Base-by-base conservation (phyloP, 768 basidiomycete genomes). In the Cystobasidium tubakii region DNA sequence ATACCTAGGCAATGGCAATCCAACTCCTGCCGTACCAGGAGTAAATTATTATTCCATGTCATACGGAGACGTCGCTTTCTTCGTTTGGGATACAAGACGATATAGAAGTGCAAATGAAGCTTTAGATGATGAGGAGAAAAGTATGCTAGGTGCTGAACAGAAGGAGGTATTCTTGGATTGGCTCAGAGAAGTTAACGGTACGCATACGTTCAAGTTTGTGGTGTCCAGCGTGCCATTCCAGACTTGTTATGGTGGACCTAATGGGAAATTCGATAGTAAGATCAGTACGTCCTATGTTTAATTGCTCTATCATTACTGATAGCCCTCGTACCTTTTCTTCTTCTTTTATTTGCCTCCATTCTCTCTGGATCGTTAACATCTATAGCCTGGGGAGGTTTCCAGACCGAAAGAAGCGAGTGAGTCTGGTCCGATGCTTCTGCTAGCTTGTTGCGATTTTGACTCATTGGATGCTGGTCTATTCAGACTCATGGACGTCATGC, bases 171-270 rank as follows among this genome's bases (percentile, higher is more conserved):
- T 90, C 46, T 82, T 86, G 74, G 81, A 84, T 67, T 90, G 90
- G 90, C 83, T 89, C 1, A 82, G 83, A 17, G 72, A 87, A 83
- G 88, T 88, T 25, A 90, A 90, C 81, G 79, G 81, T 66, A 90
- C 90, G 0, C 83, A 86, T 9, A 86, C 88, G 0, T 90, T 88
- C 84, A 90, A 90, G 81, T 90, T 91, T 78, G 83, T 91, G 76
- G 84, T 89, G 43, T 85, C 86, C 15, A 88, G 87, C 17, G 88
- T 90, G 1, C 90, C 89, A 0, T 87, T 91, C 81, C 88, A 88
- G 42, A 85, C 86, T 0, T 85, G 90, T 12, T 90, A 89, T 89
- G 84, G 54, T 31, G 69, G 69, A 23, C 69, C 69, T n/a, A 71
- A 65, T 43, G 46, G 72, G 29, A 46, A 73, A 43, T 53, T 66